Evolutionary conservation across 2,329 filamentous ascomycete genomes (phyloP).

Genomic region (Sarocladium strictum): DNA sequence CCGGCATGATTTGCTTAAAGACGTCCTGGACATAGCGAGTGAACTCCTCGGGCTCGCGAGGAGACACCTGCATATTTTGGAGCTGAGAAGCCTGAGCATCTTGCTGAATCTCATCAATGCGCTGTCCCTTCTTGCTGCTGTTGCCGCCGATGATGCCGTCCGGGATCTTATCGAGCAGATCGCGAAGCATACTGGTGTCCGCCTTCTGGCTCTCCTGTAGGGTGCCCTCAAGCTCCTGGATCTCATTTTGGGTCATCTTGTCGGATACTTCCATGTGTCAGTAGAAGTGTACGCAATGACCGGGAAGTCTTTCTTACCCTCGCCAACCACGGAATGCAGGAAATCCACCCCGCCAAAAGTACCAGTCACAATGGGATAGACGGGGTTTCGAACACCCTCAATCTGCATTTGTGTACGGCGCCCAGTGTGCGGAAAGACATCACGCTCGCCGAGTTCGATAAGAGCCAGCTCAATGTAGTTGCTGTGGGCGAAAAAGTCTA

Average conservation of each 20-base stretch:
- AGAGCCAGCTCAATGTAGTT: conserved; percentile 88
- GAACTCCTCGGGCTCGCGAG: conserved; percentile 77
- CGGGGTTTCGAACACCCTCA: conserved; percentile 54
- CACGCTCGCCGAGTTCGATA: conserved; percentile 75
- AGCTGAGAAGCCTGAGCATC: conserved; percentile 72
- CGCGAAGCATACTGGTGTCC: conserved; percentile 69
- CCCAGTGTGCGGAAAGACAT: conserved; percentile 85
- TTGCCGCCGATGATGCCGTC: conserved; percentile 71
- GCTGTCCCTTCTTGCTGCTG: conserved; percentile 55
- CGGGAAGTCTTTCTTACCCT: conserved; percentile 34
- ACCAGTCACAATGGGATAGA: conserved; percentile 82
- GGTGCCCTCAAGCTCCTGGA: conserved; percentile 81
- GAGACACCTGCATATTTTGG: conserved; percentile 66
- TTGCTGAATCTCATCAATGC: conserved; percentile 72
- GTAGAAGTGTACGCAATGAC: conserved; percentile 3
- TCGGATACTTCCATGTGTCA: conserved; percentile 58
- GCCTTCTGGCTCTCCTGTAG: conserved; percentile 58
- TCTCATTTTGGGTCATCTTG: conserved; percentile 85
- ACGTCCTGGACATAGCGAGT: conserved; percentile 69
- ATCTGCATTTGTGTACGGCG: conserved; percentile 65
- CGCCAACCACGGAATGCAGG: conserved; percentile 75
- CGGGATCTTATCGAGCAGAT: conserved; percentile 77
- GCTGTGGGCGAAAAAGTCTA: conserved; percentile 86
- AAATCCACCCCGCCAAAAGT: conserved; percentile 96
- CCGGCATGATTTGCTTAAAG: conserved; percentile 77